These are phyloP conservation scores for Cucumis variabilis DNA, from an alignment of 331 rosid genomes.

Conservation along the genomic window DNA sequence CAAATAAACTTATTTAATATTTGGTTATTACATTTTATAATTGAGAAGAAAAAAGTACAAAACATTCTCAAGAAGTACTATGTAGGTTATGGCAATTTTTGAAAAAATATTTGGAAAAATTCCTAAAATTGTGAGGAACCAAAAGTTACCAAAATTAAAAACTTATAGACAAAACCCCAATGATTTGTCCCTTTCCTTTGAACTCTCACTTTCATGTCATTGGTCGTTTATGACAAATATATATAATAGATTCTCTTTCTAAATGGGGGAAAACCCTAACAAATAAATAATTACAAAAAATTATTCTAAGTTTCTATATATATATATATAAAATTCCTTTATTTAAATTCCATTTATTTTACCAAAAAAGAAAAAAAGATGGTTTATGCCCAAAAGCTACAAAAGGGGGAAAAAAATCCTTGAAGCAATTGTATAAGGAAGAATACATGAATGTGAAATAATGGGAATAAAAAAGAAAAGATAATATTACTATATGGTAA, in stretches of 20 bases:
- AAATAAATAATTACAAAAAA: background rate
- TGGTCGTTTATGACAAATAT: background rate
- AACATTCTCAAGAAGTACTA: background rate
- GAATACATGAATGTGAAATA: background rate
- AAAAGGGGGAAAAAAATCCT: background rate
- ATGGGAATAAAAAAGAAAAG: background rate
- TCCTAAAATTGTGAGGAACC: background rate
- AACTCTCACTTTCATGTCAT: background rate
- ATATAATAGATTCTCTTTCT: conserved; percentile 11
- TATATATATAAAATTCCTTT: background rate
- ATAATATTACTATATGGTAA: background rate
- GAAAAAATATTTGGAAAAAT: background rate
- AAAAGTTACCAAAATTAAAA: background rate
- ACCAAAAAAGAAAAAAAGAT: background rate
- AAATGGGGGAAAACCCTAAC: background rate
- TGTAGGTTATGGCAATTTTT: background rate
- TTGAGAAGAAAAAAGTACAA: background rate
- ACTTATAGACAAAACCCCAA: background rate
- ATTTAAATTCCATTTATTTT: background rate
- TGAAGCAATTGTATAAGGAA: background rate
- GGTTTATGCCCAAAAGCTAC: background rate
- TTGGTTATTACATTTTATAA: background rate
- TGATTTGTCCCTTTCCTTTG: background rate
- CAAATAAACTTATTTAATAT: background rate
- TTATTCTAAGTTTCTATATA: background rate